Conservation (phyloP, 805 yeast species). For the Cyberlindnera meyerae region DNA sequence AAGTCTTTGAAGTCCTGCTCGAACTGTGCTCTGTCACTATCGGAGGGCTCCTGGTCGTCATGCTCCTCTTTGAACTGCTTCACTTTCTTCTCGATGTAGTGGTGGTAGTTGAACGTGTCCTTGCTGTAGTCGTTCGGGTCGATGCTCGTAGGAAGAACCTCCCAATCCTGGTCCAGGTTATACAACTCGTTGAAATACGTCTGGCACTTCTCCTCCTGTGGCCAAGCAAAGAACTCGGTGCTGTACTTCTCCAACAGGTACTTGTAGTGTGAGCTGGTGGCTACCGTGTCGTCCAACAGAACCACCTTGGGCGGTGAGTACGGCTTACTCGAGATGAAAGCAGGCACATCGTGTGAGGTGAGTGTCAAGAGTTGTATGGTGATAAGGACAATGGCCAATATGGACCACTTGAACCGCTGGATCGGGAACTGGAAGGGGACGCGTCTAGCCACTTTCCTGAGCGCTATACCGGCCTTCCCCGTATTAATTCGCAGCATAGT, state of each 20-base stretch:
- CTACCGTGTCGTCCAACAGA: no score
- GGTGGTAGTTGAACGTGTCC: slow-evolving; percentile 29
- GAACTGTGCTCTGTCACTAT: slow-evolving; percentile 29
- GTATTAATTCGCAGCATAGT: no score
- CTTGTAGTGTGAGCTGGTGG: slow-evolving; percentile 27
- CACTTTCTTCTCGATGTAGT: slow-evolving; percentile 25
- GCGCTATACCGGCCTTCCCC: no score
- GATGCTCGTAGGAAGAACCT: slow-evolving; percentile 31
- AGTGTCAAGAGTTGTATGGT: no score
- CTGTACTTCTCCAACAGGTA: slow-evolving; percentile 20
- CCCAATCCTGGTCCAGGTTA: slow-evolving; percentile 40
- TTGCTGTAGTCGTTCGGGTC: slow-evolving; percentile 34
- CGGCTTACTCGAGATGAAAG: no score
- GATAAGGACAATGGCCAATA: no score
- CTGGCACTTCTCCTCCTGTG: slow-evolving; percentile 38
- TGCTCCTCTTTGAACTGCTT: slow-evolving; percentile 28
- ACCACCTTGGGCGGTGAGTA: no score
- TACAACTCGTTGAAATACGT: slow-evolving; percentile 42
- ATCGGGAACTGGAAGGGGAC: no score
- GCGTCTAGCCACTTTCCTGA: no score
- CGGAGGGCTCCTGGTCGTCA: slow-evolving; percentile 23
- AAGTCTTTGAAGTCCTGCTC: slow-evolving; percentile 29
- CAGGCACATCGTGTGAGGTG: no score
- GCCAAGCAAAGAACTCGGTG: slow-evolving; percentile 20
- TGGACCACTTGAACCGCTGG: no score